Evolutionary conservation across 495 filamentous ascomycete species (phyloP).

Genomic region (Barbatosphaeria neglecta): DNA sequence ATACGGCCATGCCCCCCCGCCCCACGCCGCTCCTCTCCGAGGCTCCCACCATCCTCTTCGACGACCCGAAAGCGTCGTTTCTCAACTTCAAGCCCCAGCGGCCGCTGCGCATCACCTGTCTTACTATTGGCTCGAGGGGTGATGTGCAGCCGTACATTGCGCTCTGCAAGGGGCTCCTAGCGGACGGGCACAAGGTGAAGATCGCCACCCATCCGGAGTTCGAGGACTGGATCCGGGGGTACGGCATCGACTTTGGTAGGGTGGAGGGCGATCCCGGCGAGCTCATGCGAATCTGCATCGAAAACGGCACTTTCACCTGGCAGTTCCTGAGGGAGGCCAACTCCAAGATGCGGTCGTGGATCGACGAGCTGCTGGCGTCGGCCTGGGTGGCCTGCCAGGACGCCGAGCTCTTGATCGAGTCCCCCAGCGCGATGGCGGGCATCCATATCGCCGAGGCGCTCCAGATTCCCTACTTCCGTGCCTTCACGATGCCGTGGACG

Average conservation of each 20-base stretch:
- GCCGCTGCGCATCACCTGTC: constrained; percentile 75
- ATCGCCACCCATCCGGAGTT: constrained; percentile 94
- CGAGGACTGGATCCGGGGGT: constrained; percentile 70
- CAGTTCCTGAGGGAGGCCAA: constrained; percentile 82
- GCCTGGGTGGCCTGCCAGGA: constrained; percentile 78
- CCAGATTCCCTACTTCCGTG: constrained; percentile 88
- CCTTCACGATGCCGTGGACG: constrained; percentile 98
- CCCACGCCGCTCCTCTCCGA: constrained; percentile 40
- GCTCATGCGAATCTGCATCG: constrained; percentile 89
- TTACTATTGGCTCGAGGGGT: constrained; percentile 91
- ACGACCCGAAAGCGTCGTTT: constrained; percentile 84
- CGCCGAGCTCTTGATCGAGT: constrained; percentile 85
- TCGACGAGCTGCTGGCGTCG: constrained; percentile 77
- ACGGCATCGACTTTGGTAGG: constrained; percentile 84
- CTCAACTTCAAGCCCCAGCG: constrained; percentile 87
- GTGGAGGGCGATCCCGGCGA: constrained; percentile 89
- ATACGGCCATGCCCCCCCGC: constrained; percentile 46
- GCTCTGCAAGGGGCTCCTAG: constrained; percentile 78
- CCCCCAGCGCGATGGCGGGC: constrained; percentile 93
- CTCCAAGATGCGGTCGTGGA: constrained; percentile 82
- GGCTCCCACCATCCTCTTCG: constrained; percentile 68
- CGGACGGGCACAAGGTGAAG: constrained; percentile 73
- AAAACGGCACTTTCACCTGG: constrained; percentile 95
- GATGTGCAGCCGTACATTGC: constrained; percentile 98
- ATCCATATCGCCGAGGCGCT: constrained; percentile 98